phyloP scores from a whole-genome alignment of 352 stramenopile genomes.

The Pseudoperonospora humuli region DNA sequence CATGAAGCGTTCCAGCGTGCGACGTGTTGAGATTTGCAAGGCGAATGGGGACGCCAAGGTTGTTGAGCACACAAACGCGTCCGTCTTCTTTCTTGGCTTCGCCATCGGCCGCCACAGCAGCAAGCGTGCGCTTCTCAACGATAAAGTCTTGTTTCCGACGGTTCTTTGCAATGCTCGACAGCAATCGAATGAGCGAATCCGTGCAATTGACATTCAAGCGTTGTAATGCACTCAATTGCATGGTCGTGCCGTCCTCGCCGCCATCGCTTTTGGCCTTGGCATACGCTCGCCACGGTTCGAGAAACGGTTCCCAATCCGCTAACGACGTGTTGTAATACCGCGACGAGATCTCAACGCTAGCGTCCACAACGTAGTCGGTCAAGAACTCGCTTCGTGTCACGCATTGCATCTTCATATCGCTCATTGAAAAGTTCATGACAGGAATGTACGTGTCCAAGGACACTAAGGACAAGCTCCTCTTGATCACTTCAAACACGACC shows the following conservation, averaged over 20 bases:
- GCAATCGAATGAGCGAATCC: conserved; percentile 67
- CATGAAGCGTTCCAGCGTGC: conserved; percentile 62
- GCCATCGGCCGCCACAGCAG: conserved; percentile 64
- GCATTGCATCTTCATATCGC: conserved; percentile 72
- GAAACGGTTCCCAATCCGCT: conserved; percentile 82
- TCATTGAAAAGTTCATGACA: conserved; percentile 84
- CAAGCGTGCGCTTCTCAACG: conserved; percentile 66
- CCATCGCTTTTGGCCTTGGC: conserved; percentile 53
- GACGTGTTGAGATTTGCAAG: conserved; percentile 86
- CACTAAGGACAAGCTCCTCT: conserved; percentile 80
- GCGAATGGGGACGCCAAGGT: conserved; percentile 80
- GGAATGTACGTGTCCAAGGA: conserved; percentile 86
- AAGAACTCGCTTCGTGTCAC: conserved; percentile 65
- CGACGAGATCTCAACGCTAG: conserved; percentile 71
- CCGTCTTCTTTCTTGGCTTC: conserved; percentile 81
- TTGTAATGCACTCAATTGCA: conserved; percentile 78
- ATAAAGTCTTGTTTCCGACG: conserved; percentile 64
- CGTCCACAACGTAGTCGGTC: conserved; percentile 56
- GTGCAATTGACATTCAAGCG: conserved; percentile 85
- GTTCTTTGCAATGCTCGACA: conserved; percentile 76
- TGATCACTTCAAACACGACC: conserved; percentile 86
- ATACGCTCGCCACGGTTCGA: conserved; percentile 80
- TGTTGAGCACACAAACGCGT: conserved; percentile 84
- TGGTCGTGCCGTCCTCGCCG: conserved; percentile 42
- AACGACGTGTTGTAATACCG: conserved; percentile 86